Base-by-base conservation (phyloP, 2,329 filamentous ascomycete genomes). In the Thielaviopsis euricoi region DNA sequence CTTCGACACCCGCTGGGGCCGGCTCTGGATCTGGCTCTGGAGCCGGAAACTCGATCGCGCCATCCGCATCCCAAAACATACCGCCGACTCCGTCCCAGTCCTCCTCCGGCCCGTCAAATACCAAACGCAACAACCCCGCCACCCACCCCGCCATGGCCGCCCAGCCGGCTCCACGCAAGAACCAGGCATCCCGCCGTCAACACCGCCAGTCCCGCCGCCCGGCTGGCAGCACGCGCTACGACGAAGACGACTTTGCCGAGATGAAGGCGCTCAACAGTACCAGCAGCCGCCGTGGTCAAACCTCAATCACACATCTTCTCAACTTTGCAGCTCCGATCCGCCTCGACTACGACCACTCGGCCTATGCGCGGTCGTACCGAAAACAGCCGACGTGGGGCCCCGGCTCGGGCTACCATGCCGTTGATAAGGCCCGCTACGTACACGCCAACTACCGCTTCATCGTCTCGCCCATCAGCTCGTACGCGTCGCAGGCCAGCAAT, bases 391-490 rank as follows among this genome's bases (percentile, higher is more conserved):
- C 85, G 1, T 95, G 87, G 85, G 89, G 89, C 0, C 76, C 87
- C 48, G 89, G 90, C 3, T 95, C 89, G 40, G 89, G 90, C 25
- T 87, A 95, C 69, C 89, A 96, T 70, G 83, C 88, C 15, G 81
- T 83, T 50, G 93, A 98, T 70, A 97, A 97, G 73, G 86, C 90
- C 59, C 83, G 87, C 76, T 91, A 78, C 59, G 79, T 98, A 17
- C 90, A 98, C 69, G 89, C 93, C 63, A 98, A 98, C 70, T 98
- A 98, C 68, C 86, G 93, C 58, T 98, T 98, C 69, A 86, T 98
- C 60, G 90, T 98, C 55, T 84, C 88, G 61, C 91, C 93, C 3
- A 78, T 81, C 58, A 85, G 82, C 59, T 81, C 85, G 65, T 98
- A 97, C 68, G 78, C 81, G 60, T 79, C 81, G 6, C 89, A 97